phyloP scores from a whole-genome alignment of 1,139 yeast genomes.

The Candida pseudoviswanathii region DNA sequence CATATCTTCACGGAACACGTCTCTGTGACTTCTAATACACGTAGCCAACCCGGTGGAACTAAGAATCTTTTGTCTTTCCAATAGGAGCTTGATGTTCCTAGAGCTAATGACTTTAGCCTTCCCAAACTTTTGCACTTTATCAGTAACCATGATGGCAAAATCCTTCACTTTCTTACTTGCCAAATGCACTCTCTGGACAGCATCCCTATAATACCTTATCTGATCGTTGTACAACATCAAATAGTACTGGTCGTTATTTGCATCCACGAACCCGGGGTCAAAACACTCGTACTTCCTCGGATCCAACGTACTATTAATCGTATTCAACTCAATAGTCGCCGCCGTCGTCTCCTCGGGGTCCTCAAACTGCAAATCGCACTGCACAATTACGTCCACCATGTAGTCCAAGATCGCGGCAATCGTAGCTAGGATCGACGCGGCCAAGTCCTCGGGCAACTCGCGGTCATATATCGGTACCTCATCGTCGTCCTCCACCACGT shows the following conservation, averaged over 20 bases:
- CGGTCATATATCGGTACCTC: conserved; percentile 13
- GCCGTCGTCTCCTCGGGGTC: conserved; percentile 25
- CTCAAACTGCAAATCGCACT: conserved; percentile 40
- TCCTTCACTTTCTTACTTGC: conserved; percentile 68
- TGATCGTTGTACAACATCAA: conserved; percentile 78
- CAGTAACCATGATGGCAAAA: conserved; percentile 76
- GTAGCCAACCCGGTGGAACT: conserved; percentile 65
- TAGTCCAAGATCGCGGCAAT: conserved; percentile 67
- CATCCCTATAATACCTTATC: conserved; percentile 72
- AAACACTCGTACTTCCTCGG: conserved; percentile 33
- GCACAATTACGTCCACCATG: conserved; percentile 68
- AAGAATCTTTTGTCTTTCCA: conserved; percentile 55
- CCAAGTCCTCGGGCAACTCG: conserved; percentile 38
- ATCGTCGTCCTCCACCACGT: conserved; percentile 19
- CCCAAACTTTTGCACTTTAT: conserved; percentile 64
- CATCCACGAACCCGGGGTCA: conserved; percentile 35
- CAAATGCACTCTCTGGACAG: conserved; percentile 61
- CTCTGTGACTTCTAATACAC: conserved; percentile 68
- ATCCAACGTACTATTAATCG: conserved; percentile 33
- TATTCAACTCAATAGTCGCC: conserved; percentile 25
- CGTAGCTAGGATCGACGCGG: conserved; percentile 39
- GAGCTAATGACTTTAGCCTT: conserved; percentile 70
- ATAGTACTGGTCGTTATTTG: conserved; percentile 53
- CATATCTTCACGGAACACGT: conserved; percentile 80
- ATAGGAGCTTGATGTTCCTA: conserved; percentile 47